These are phyloP conservation scores for Arachnomyces sp. DNA, from an alignment of 2,329 filamentous ascomycete genomes.

Conservation along the genomic window DNA sequence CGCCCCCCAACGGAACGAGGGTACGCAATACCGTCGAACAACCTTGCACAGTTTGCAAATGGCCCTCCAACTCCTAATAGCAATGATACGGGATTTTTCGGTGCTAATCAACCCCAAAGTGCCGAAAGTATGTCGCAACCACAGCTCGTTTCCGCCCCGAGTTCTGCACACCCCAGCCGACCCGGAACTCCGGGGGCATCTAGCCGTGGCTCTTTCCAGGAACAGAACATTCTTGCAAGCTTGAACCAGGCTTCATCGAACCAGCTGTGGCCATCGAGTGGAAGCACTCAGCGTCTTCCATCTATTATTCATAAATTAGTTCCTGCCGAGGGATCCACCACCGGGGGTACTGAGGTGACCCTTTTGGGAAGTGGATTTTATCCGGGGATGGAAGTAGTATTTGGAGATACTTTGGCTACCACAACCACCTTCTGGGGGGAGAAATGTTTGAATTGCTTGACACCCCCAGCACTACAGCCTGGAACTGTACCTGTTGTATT, in stretches of 20 bases:
- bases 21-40: conserved; percentile 38
- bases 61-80: conserved; percentile 60
- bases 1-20: conserved; percentile 36
- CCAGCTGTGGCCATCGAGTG: conserved; percentile 44
- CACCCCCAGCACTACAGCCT: conserved; percentile 60
- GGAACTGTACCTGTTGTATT: conserved; percentile 66
- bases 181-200: conserved; percentile 59
- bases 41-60: conserved; percentile 44
- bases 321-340: conserved; percentile 70
- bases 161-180: conserved; percentile 65
- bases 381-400: conserved; percentile 73
- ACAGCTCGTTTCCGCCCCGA: conserved; percentile 62
- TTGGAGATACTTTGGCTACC: conserved; percentile 61
- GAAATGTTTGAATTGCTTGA: conserved; percentile 67
- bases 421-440: conserved; percentile 76
- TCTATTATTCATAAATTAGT: conserved; percentile 74
- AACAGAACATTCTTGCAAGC: conserved; percentile 21
- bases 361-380: conserved; percentile 74
- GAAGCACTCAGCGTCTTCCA: conserved; percentile 41
- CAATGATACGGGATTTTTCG: conserved; percentile 52
- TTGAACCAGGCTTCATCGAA: conserved; percentile 39
- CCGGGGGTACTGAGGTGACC: conserved; percentile 79
- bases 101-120: conserved; percentile 50
- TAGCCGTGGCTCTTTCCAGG: conserved; percentile 36
- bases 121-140: conserved; percentile 58